Evolutionary conservation across 148 eudicot species (phyloP).

Genomic region (Rhododendron simsii): DNA sequence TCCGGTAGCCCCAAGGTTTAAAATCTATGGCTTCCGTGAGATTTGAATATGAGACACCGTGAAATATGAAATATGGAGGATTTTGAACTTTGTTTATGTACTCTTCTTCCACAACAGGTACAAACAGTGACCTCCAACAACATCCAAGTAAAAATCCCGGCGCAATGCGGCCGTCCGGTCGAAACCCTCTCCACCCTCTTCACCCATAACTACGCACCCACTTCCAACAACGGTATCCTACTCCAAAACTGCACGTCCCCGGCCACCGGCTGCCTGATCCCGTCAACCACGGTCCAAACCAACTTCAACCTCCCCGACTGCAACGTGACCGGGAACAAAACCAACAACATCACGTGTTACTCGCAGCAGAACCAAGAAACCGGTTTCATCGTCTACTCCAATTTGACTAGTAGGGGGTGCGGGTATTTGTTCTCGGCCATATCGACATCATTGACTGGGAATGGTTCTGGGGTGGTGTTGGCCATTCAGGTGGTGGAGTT

Average conservation of each 20-base stretch:
- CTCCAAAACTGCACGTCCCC: constrained; percentile 30
- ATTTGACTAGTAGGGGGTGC: constrained; percentile 26
- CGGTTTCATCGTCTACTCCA: constrained; percentile 20
- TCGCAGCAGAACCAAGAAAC: constrained; percentile 21
- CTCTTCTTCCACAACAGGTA: not conserved
- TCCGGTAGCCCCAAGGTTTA: too few relatives aligned
- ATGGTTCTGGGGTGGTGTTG: constrained; percentile 29
- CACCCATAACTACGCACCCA: constrained; percentile 34
- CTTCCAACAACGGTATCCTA: constrained; percentile 36
- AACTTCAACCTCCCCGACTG: constrained; percentile 35
- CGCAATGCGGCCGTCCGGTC: constrained; percentile 40
- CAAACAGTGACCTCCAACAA: constrained; percentile 10
- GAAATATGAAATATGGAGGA: not conserved
- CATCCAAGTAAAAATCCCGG: constrained; percentile 28
- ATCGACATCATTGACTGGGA: constrained; percentile 15
- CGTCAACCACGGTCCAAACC: constrained; percentile 38
- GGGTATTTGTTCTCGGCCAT: constrained; percentile 30
- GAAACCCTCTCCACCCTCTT: constrained; percentile 22
- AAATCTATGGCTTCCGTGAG: too few relatives aligned
- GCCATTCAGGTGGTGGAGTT: constrained; percentile 35
- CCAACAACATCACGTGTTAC: constrained; percentile 8
- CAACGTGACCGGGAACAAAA: not conserved
- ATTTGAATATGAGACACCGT: too few relatives aligned
- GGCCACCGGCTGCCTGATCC: constrained; percentile 18
- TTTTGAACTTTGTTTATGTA: not conserved